Evolutionary conservation across 1,284 basidiomycete species (phyloP).

Genomic region (Sporisorium iseilematis-ciliati): DNA sequence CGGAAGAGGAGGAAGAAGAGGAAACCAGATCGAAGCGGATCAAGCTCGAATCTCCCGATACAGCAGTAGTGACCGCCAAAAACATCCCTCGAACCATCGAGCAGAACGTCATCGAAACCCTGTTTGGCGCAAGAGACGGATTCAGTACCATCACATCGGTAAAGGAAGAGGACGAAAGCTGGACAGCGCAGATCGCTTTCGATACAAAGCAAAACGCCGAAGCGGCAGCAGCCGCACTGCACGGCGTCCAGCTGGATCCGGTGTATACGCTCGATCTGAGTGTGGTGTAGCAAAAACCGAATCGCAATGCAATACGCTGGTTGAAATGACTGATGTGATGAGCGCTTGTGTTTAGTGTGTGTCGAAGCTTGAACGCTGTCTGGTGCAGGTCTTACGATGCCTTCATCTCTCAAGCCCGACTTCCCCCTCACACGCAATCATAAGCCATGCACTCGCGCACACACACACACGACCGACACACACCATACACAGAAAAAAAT

Average conservation of each 20-base stretch:
- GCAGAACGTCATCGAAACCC: background rate
- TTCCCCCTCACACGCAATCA: too few species aligned
- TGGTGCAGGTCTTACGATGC: too few species aligned
- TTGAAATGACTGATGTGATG: too few species aligned
- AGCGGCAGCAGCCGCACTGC: conserved; percentile 80
- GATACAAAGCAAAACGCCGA: conserved; percentile 79
- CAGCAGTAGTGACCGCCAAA: conserved; percentile 74
- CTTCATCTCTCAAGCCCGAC: too few species aligned
- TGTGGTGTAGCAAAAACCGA: too few species aligned
- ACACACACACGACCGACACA: too few species aligned
- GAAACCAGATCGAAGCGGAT: conserved; percentile 74
- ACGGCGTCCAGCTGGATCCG: conserved; percentile 83
- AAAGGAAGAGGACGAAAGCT: conserved; percentile 75
- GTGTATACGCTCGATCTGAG: conserved; percentile 60
- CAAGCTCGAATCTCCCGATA: conserved; percentile 33
- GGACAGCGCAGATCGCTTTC: conserved; percentile 74
- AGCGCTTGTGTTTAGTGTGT: too few species aligned
- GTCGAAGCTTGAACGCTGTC: too few species aligned
- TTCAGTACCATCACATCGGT: background rate
- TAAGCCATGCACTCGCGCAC: too few species aligned
- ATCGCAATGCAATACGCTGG: background rate
- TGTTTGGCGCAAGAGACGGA: conserved; percentile 13
- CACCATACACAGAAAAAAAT: too few species aligned
- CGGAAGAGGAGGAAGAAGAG: conserved; percentile 75
- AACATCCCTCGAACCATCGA: conserved; percentile 73